Base-by-base conservation (phyloP, 2,329 filamentous ascomycete species). In the Pestalotiopsis sp. region DNA sequence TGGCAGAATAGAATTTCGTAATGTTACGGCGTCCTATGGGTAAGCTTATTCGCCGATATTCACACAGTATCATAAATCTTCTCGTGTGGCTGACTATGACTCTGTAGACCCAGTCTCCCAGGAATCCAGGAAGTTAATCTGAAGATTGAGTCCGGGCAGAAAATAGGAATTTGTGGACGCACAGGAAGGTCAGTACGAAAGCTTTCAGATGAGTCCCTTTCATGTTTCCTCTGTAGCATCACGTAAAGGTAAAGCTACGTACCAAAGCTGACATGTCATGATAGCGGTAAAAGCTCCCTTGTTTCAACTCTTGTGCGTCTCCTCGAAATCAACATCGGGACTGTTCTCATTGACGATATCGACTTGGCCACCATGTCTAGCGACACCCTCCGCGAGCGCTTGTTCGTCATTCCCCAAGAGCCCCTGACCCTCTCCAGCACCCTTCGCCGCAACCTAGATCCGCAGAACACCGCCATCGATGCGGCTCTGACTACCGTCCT, bases 401-500 rank as follows among this genome's bases (percentile, higher is more conserved):
- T 66, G 9, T 25, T 58, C 14, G 31, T 23, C 49, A 58, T 66
- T 27, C 49, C 64, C 17, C 64, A 66, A 52, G 31, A 66, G 27
- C 17, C 64, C 1, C 23, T 66, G 20, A 66, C 57, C n/a, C 23
- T 66, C 13, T 12, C 36, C 6, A 52, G 64, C 27, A 66, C 31
- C 20, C 64, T 66, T 4, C 64, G 64, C 17, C 45, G 56, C 45
- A 66, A 66, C 23, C 20, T 66, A 1, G 64, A 66, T 14, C 52
- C 64, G 7, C 20, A 38, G 9, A 36, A 27, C 23, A 17, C 17
- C 12, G 77, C 81, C 1, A 79, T 78, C 0, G 72, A 75, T 0
- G 72, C 71, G 0, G 79, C 81, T 27, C 82, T 81, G 68, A 72
- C 71, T n/a, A 72, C 72, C 2, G 79, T 78, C 0, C 45, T 66